Conservation (phyloP, 257 asterid species). For the Perilla frutescens region DNA sequence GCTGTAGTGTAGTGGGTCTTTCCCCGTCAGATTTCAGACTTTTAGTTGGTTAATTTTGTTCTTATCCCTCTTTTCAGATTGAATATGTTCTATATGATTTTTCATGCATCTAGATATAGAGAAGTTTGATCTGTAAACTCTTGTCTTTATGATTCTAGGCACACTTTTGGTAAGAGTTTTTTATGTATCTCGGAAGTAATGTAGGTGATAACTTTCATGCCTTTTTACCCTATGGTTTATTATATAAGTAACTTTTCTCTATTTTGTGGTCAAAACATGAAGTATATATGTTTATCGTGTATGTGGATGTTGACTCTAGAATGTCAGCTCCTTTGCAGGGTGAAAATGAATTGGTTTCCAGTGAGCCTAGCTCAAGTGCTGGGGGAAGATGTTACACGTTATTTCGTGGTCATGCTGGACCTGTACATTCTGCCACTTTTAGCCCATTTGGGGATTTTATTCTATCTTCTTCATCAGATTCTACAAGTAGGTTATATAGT, state of each 20-base stretch:
- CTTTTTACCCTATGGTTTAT: conserved; percentile 9
- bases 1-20: background rate
- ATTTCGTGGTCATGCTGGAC: conserved; percentile 94
- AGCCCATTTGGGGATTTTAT: conserved; percentile 93
- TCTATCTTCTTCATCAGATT: conserved; percentile 94
- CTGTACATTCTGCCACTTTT: conserved; percentile 86
- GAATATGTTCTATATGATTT: background rate
- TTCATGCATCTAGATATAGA: conserved; percentile 8
- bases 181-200: background rate
- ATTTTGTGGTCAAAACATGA: background rate
- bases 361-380: conserved; percentile 55
- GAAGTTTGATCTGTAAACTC: background rate
- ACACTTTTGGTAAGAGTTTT: conserved; percentile 10
- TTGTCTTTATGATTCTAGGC: conserved; percentile 9
- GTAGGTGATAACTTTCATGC: background rate
- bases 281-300: conserved; percentile 8
- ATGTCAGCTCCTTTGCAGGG: conserved; percentile 73
- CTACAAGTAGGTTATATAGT: conserved; percentile 65
- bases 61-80: background rate
- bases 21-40: background rate
- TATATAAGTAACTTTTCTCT: background rate
- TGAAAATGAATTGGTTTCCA: conserved; percentile 59
- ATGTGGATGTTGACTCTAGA: conserved; percentile 41
- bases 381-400: conserved; percentile 75
- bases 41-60: background rate